Percentiles rank a stretch among this genome's conserved stretches.
Evolutionary conservation across 805 yeast genomes (phyloP).

Genomic region (Cyberlindnera suaveolens): DNA sequence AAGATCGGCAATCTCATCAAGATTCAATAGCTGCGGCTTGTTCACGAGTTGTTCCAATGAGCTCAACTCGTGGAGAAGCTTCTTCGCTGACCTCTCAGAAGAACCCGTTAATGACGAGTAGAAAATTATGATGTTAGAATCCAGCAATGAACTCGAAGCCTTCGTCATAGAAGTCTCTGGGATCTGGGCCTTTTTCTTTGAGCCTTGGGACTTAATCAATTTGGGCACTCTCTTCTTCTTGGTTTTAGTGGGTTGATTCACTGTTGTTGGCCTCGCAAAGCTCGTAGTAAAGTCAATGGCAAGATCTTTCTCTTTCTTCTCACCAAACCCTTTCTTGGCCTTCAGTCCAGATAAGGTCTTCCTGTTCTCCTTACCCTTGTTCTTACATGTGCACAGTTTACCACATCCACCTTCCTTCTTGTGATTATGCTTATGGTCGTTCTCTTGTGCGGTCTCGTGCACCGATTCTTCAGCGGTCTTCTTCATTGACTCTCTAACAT

Average conservation of each 20-base stretch:
- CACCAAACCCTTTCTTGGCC: slow-evolving; percentile 17
- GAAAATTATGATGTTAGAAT: slow-evolving; percentile 60
- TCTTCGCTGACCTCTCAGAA: slow-evolving; percentile 61
- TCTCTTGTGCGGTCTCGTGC: background rate
- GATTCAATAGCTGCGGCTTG: slow-evolving; percentile 50
- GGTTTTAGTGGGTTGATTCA: background rate
- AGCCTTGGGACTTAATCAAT: slow-evolving; percentile 34
- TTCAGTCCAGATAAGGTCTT: slow-evolving; percentile 21
- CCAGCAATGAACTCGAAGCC: slow-evolving; percentile 36
- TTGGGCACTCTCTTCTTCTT: slow-evolving; percentile 33
- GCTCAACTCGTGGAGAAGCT: slow-evolving; percentile 35
- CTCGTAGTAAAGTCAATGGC: slow-evolving; percentile 36
- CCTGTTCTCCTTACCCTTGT: slow-evolving; percentile 18
- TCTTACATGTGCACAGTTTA: slow-evolving; percentile 25
- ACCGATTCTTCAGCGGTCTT: background rate
- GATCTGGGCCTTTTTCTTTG: slow-evolving; percentile 14
- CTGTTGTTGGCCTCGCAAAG: slow-evolving; percentile 20
- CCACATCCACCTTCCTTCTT: slow-evolving; percentile 29
- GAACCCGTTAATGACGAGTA: slow-evolving; percentile 86
- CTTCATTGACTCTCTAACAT: slow-evolving; percentile 13
- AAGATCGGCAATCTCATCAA: slow-evolving; percentile 79
- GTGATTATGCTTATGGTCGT: slow-evolving; percentile 11
- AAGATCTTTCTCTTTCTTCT: slow-evolving; percentile 12
- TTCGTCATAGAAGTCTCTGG: slow-evolving; percentile 31
- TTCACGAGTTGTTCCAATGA: slow-evolving; percentile 23